A percentile compares a stretch with the other conserved stretches of the same genome.
phyloP scores from a whole-genome alignment of 768 basidiomycete genomes.

The Phylloporus sp. region DNA sequence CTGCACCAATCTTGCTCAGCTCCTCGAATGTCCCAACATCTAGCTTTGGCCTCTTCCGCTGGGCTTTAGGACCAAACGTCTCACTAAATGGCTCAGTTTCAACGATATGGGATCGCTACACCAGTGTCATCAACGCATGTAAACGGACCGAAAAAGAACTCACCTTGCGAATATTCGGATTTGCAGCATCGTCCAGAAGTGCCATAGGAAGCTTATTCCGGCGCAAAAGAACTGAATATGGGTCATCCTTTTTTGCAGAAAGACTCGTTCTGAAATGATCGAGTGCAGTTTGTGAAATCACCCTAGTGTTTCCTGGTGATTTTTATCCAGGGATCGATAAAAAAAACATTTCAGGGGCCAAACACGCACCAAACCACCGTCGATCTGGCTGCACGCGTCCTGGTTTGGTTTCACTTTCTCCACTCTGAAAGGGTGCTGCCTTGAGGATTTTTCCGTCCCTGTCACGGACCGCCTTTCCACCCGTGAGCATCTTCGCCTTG shows the following conservation, averaged over 20 bases:
- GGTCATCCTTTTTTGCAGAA: slow-evolving; percentile 80
- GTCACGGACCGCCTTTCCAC: slow-evolving; percentile 89
- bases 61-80: slow-evolving; percentile 95
- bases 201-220: slow-evolving; percentile 98
- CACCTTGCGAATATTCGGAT: slow-evolving; percentile 76
- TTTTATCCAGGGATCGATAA: slow-evolving; percentile 6
- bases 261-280: slow-evolving; percentile 95
- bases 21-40: slow-evolving; percentile 93
- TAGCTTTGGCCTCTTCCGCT: slow-evolving; percentile 83
- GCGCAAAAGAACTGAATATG: slow-evolving; percentile 90
- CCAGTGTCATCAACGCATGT: slow-evolving; percentile 1
- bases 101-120: slow-evolving; percentile 84
- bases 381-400: slow-evolving; percentile 94
- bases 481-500: slow-evolving; percentile 87
- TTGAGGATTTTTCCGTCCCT: slow-evolving; percentile 88
- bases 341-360: background rate
- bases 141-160: slow-evolving; percentile 6
- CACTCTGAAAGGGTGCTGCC: slow-evolving; percentile 94
- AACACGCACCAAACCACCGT: slow-evolving; percentile 88
- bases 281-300: slow-evolving; percentile 92
- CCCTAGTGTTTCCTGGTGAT: slow-evolving; percentile 86
- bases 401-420: slow-evolving; percentile 85
- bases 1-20: slow-evolving; percentile 62
- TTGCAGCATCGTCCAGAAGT: slow-evolving; percentile 84
- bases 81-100: slow-evolving; percentile 94